Evolutionary conservation across 2,329 filamentous ascomycete genomes (phyloP).

Genomic region (Talaromyces sp.): DNA sequence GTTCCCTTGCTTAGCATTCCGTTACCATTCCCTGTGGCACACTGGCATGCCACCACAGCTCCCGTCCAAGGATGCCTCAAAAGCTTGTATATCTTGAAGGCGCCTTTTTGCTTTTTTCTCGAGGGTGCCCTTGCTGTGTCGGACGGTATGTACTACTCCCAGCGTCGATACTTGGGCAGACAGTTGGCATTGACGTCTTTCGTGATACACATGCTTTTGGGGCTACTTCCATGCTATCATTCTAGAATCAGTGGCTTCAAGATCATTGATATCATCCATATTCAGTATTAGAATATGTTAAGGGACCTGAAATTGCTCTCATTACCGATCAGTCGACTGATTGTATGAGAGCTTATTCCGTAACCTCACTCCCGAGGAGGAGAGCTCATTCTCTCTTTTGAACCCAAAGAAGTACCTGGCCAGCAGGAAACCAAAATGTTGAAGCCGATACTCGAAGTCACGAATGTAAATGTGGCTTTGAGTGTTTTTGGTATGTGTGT

Average conservation of each 20-base stretch:
- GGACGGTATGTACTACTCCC: not conserved
- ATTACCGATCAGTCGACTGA: not conserved
- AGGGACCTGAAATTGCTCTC: not conserved
- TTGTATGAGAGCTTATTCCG: not conserved
- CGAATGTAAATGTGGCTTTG: slow-evolving; percentile 33
- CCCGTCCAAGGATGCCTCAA: not conserved
- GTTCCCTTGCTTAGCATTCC: slow-evolving; percentile 19
- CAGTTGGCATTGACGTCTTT: not conserved
- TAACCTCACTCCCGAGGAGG: not conserved
- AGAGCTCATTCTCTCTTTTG: not conserved
- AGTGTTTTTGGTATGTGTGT: slow-evolving; percentile 30
- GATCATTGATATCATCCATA: not conserved
- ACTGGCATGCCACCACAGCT: slow-evolving; percentile 1
- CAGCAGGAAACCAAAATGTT: slow-evolving; percentile 26
- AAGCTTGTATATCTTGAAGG: slow-evolving; percentile 6
- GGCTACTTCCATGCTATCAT: too few relatives aligned
- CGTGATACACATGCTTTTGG: not conserved
- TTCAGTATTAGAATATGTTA: not conserved
- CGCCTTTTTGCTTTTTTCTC: not conserved
- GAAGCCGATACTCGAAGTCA: slow-evolving; percentile 34
- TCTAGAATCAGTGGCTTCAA: not conserved
- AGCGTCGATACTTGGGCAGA: not conserved
- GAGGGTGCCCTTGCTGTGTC: not conserved
- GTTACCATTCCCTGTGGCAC: slow-evolving; percentile 11
- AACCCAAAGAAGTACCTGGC: not conserved